Percentiles rank a stretch among this genome's conserved stretches.
These are phyloP conservation scores for Coemansia sp. DNA, from an alignment of 192 early-diverging fungal genomes.

Conservation along the genomic window DNA sequence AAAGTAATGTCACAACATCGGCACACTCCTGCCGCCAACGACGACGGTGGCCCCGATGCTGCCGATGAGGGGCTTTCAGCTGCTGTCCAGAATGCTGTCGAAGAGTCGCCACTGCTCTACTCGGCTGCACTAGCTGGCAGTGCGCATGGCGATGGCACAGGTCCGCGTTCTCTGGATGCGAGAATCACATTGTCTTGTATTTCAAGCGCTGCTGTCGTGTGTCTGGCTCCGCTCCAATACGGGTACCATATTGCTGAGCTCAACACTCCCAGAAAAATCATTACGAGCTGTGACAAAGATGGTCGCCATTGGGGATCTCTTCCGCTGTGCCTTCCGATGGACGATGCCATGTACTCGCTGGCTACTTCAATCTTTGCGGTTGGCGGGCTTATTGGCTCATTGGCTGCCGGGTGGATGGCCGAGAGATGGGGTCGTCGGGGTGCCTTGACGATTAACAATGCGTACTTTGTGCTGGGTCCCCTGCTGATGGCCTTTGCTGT, in stretches of 20 bases:
- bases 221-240: conserved; percentile 47
- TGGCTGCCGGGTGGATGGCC: conserved; percentile 60
- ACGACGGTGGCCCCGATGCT: background rate
- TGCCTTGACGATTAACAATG: conserved; percentile 65
- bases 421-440: conserved; percentile 68
- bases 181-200: conserved; percentile 43
- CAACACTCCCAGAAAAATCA: conserved; percentile 47
- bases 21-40: background rate
- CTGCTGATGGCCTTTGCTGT: conserved; percentile 62
- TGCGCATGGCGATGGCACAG: background rate
- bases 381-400: conserved; percentile 63
- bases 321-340: conserved; percentile 69
- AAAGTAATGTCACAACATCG: background rate
- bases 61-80: background rate
- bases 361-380: conserved; percentile 42
- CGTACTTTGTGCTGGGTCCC: conserved; percentile 58
- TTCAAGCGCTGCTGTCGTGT: conserved; percentile 23
- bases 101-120: conserved; percentile 39
- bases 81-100: conserved; percentile 8
- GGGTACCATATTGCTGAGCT: conserved; percentile 53
- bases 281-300: conserved; percentile 30
- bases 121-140: background rate
- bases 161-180: conserved; percentile 17
- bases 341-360: conserved; percentile 54
- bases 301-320: conserved; percentile 27